Conservation (phyloP, 345 rosid genomes). For the Capsella bursapastoris region DNA sequence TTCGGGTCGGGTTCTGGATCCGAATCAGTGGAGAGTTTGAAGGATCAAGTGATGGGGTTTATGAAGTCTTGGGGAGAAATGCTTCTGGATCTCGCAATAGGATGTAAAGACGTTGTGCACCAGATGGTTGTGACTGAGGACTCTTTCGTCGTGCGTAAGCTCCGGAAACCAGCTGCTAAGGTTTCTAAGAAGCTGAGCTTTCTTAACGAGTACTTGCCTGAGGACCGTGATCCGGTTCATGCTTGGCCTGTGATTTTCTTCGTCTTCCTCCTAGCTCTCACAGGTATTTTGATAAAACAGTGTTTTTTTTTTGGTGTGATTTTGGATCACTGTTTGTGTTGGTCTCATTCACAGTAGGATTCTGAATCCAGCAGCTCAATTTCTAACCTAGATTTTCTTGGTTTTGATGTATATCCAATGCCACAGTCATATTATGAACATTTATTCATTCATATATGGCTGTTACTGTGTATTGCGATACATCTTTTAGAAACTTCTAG, state of each 20-base stretch:
- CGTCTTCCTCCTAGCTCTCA: constrained; percentile 71
- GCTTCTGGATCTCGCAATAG: constrained; percentile 78
- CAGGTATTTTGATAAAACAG: constrained; percentile 52
- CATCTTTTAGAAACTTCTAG: background rate
- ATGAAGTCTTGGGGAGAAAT: constrained; percentile 92
- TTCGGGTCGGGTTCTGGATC: constrained; percentile 37
- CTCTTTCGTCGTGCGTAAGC: constrained; percentile 72
- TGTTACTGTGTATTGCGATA: constrained; percentile 4
- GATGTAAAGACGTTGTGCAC: constrained; percentile 65
- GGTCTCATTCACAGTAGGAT: background rate
- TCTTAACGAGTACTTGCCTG: constrained; percentile 89
- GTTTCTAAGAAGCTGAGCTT: constrained; percentile 65
- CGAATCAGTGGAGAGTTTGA: constrained; percentile 58
- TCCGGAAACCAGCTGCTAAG: constrained; percentile 68
- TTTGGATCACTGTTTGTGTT: constrained; percentile 20
- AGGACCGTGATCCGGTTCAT: constrained; percentile 90
- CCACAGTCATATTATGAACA: constrained; percentile 1
- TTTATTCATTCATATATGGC: background rate
- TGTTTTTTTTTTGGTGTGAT: background rate
- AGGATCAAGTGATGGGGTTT: constrained; percentile 73
- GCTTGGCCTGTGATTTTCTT: constrained; percentile 87
- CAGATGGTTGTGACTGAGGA: constrained; percentile 74
- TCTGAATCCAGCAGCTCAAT: background rate
- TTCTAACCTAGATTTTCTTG: background rate
- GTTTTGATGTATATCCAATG: constrained; percentile 9